Evolutionary conservation across 805 yeast species (phyloP), one percentile per base, ranked within the genome.

Genomic region (Zygoascus biomembranicola): DNA sequence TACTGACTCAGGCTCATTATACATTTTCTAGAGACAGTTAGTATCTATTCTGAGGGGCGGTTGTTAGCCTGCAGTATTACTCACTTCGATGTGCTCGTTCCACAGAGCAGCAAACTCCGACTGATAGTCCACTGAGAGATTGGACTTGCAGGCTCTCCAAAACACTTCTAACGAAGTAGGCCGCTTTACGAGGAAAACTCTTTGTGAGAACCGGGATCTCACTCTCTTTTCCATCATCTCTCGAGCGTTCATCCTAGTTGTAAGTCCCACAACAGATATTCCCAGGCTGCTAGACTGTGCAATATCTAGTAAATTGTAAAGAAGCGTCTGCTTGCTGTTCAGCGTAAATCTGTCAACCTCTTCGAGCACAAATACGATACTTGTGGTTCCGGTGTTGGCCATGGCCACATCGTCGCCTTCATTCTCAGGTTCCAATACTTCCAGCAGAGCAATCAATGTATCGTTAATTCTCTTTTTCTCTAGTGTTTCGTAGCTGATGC

Each of bases 201-300:
- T 72, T 64, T 92, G 97, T 16, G 94, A 83, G 66, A 90, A 94
- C 58, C 99, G 73, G 53, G 95, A 84, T 59, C 89, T 78, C 0
- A 94, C 98, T 62, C 99, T 77, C 64, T 92, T 94, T 64, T 94
- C 99, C 47, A 94, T 72, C 61, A 81, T 74, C 61, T 92, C 97
- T 49, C 90, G 74, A 0, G 89, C 77, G 5, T 87, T 87, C 49
- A 88, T 73, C 51, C 84, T 82, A 1, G 90, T 77, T 0, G 95
- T 83, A 11, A 85, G 69, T 1, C 98, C 97, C 47, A 94, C 67
- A 5, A 92, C 87, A 50, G 94, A 79, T 5, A 90, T 81, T 0
- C 97, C 95, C 1, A 79, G 75, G 1, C 79, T 74, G 18, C 81
- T 76, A 46, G 81, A 72, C 63, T 89, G 96, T 1, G 96, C 82